These are phyloP conservation scores for Cystobasidium ongulense DNA, from an alignment of 768 basidiomycete species.

Conservation along the genomic window DNA sequence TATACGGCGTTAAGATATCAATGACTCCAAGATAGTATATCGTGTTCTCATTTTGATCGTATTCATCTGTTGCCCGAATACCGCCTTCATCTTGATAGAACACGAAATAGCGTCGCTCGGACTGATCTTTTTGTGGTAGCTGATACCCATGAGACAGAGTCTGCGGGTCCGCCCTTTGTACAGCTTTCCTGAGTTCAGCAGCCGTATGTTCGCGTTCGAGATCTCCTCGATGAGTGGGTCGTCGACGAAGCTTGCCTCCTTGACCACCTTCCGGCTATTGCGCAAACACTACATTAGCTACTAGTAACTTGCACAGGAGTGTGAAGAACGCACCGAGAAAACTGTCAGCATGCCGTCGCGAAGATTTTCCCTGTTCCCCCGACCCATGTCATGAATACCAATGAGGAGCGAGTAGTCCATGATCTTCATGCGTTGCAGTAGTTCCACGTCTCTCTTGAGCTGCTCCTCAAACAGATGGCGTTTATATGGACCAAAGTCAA, in stretches of 20 bases:
- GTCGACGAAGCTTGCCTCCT: conserved; percentile 55
- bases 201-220: conserved; percentile 60
- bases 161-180: conserved; percentile 72
- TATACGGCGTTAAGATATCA: conserved; percentile 91
- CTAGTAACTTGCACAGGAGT: not conserved
- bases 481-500: conserved; percentile 96
- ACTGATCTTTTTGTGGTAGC: conserved; percentile 59
- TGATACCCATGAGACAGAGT: conserved; percentile 51
- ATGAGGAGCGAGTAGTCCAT: conserved; percentile 96
- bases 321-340: conserved; percentile 62
- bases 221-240: conserved; percentile 53
- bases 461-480: conserved; percentile 83
- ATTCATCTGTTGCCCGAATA: conserved; percentile 76
- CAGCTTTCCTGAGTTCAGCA: conserved; percentile 72
- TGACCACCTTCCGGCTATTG: conserved; percentile 62
- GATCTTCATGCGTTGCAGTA: conserved; percentile 70
- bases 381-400: conserved; percentile 81
- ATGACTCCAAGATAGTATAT: conserved; percentile 58
- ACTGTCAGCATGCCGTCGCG: conserved; percentile 83
- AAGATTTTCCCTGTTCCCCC: conserved; percentile 86
- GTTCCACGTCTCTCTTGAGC: conserved; percentile 73
- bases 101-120: conserved; percentile 62
- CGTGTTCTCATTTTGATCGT: conserved; percentile 61
- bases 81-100: conserved; percentile 98
- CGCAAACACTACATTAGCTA: conserved; percentile 22